These are phyloP conservation scores for Platanthera guangdongensis DNA, from an alignment of 106 monocot genomes.

Conservation along the genomic window DNA sequence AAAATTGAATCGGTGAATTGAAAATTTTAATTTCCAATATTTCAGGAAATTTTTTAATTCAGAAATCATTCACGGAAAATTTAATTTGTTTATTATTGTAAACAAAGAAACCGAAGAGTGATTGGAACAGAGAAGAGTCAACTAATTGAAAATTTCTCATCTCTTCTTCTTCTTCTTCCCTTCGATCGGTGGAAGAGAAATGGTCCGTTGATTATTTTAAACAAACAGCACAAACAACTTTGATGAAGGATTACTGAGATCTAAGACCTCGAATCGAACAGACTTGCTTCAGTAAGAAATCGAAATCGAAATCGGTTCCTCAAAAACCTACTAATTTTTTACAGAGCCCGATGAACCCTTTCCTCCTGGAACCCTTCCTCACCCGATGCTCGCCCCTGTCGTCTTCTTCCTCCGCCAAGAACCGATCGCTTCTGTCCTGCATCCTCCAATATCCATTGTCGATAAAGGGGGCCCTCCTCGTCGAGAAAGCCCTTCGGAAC, in stretches of 20 bases:
- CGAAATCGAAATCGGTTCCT: background rate
- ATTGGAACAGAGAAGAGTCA: background rate
- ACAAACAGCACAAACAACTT: no score
- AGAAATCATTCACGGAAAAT: no score
- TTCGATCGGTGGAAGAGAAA: no score
- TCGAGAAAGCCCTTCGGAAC: conserved; percentile 6
- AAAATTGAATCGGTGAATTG: background rate
- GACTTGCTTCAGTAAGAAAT: background rate
- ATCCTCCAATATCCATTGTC: conserved; percentile 12
- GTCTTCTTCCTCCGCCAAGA: background rate
- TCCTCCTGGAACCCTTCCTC: conserved; percentile 6
- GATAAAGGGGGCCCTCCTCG: conserved; percentile 1
- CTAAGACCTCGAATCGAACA: background rate
- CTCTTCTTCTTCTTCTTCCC: no score
- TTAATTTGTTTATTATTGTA: no score
- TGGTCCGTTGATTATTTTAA: no score
- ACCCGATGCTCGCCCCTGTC: background rate
- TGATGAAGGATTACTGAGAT: no score
- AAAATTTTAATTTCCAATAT: no score
- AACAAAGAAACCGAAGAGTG: no score
- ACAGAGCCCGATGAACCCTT: conserved; percentile 3
- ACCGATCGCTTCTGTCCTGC: background rate
- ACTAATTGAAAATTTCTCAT: background rate
- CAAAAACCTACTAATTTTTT: conserved; percentile 6
- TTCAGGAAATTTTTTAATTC: no score